Base-by-base conservation (phyloP, 495 filamentous ascomycete species). In the Aspergillus avenaceus region DNA sequence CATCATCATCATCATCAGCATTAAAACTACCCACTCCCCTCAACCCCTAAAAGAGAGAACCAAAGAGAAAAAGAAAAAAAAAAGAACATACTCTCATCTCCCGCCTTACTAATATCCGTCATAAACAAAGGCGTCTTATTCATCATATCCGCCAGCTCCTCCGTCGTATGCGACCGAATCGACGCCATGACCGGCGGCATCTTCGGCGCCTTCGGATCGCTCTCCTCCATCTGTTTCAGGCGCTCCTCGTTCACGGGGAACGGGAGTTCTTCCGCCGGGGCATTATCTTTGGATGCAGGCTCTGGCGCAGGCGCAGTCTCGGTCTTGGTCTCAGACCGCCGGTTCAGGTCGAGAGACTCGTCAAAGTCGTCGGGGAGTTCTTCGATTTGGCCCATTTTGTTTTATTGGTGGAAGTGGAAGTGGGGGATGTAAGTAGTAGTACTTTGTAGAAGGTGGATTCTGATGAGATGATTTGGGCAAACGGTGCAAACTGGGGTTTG, bases 41-140 rank as follows among this genome's bases (percentile, higher is more conserved):
- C n/a, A n/a, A 4, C 32, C 24, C 32, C 16, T 22, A 28, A 25
- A 9, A 14, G 11, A 2, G 14, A 22, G 19, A 12, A 22, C 38
- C 29, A 26, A 55, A 25, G 49, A 44, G 19, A 21, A 46, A 24
- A 51, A 32, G 19, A 38, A 50, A 51, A 25, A 31, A 42, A 22
- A 26, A 22, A 21, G 45, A 8, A 65, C 73, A 37, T 64, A 72
- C 76, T 72, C 59, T 80, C 77, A 56, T 72, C 79, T 21, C 75
- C 77, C 11, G 78, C 75, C 52, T 91, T 85, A 53, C 90, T 87
- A 9, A 97, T 79, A 53, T 85, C 80, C 5, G 88, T 97, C 93
- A 98, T 98, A 73, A 98, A 98, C 24, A 98, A 75, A 5, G 95
- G 93, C 11, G 82, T 83, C 57, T 84, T 81, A 62, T 90, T 91